A percentile compares a stretch with the other conserved stretches of the same genome.
Conservation (phyloP, 2,329 filamentous ascomycete species). For the Paraphoma chrysanthemicola region DNA sequence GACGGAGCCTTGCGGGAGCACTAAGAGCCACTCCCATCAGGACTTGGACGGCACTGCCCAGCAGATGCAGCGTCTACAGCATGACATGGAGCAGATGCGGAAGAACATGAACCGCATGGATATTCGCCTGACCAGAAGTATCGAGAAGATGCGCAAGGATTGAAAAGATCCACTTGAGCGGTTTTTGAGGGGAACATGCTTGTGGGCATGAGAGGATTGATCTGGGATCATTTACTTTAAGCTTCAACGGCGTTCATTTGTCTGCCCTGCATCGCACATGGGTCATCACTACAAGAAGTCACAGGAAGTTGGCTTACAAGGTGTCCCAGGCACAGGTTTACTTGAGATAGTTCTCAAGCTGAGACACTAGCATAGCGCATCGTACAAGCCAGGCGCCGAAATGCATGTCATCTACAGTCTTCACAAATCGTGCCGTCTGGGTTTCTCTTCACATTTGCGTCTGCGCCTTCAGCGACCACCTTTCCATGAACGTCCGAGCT, state of each 20-base stretch:
- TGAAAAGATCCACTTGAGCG: background rate
- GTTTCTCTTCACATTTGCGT: constrained; percentile 32
- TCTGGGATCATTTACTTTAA: background rate
- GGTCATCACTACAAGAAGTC: no score
- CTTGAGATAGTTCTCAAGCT: no score
- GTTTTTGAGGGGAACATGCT: no score
- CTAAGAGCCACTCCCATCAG: background rate
- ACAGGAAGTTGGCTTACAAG: background rate
- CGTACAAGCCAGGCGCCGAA: background rate
- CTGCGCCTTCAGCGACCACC: background rate
- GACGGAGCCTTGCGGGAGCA: background rate
- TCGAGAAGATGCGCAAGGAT: constrained; percentile 16
- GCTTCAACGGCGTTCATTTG: no score
- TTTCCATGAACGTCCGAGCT: background rate
- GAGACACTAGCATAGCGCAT: background rate
- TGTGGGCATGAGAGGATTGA: background rate
- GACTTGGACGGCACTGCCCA: background rate
- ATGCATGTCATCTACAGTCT: constrained; percentile 38
- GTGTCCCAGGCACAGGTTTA: no score
- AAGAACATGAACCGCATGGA: constrained; percentile 25
- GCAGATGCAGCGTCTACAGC: constrained; percentile 13
- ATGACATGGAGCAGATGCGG: constrained; percentile 19
- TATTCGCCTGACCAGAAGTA: constrained; percentile 21
- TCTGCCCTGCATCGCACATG: no score
- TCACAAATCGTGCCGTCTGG: constrained; percentile 47